Percentiles rank a stretch among this genome's conserved stretches.
Conservation (phyloP, 805 yeast genomes). For the Kluyveromyces lactis region DNA sequence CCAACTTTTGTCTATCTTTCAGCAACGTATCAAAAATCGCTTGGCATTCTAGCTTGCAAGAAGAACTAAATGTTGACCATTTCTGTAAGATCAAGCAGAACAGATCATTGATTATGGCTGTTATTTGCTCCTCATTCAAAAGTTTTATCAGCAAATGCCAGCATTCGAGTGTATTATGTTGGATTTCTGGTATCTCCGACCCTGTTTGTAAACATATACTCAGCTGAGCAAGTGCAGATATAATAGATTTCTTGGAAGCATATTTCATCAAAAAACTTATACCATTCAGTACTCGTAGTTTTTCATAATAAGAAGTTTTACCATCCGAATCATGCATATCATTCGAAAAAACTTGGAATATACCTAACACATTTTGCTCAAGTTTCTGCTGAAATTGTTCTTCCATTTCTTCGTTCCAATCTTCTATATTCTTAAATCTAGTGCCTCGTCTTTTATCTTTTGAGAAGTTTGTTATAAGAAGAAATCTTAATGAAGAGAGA, state of each 20-base stretch:
- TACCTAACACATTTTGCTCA: conserved; percentile 57
- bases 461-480: conserved; percentile 21
- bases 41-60: conserved; percentile 43
- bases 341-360: conserved; percentile 73
- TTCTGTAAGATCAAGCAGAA: conserved; percentile 66
- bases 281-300: conserved; percentile 64
- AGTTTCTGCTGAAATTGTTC: conserved; percentile 34
- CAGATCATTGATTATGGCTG: conserved; percentile 63
- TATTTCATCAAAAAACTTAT: conserved; percentile 53
- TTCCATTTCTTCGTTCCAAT: conserved; percentile 25
- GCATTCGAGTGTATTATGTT: conserved; percentile 53
- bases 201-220: conserved; percentile 80
- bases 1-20: conserved; percentile 13
- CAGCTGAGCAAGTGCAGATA: conserved; percentile 73
- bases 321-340: conserved; percentile 69
- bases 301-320: conserved; percentile 61
- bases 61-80: conserved; percentile 44
- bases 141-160: conserved; percentile 55
- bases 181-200: conserved; percentile 53
- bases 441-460: conserved; percentile 22
- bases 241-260: conserved; percentile 44
- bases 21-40: conserved; percentile 37
- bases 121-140: conserved; percentile 49
- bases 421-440: conserved; percentile 18
- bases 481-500: conserved; percentile 19